Evolutionary conservation across 805 yeast species (phyloP).

Genomic region (Sugiyamaella lignohabitans): DNA sequence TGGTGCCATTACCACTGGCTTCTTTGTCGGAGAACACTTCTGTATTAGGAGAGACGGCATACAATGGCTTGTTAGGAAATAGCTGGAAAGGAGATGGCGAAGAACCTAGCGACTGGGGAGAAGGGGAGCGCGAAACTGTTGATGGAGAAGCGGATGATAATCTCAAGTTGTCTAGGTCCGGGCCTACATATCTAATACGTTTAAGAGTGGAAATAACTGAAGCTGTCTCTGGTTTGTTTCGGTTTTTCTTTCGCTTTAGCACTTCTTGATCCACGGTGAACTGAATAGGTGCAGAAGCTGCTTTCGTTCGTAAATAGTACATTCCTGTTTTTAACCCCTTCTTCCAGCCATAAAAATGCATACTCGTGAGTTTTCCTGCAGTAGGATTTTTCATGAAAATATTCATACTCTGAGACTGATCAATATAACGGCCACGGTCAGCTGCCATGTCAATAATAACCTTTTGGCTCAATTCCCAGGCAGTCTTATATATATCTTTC

Average conservation of each 20-base stretch:
- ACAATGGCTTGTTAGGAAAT: too few relatives aligned
- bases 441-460: constrained; percentile 76
- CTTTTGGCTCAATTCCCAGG: constrained; percentile 88
- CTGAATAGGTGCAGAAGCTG: constrained; percentile 92
- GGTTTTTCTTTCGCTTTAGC: neutral
- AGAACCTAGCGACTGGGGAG: neutral
- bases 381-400: constrained; percentile 81
- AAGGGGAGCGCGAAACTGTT: neutral
- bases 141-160: too few relatives aligned
- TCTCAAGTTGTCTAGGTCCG: too few relatives aligned
- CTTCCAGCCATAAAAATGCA: constrained; percentile 98
- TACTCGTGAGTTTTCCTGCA: constrained; percentile 86
- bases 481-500: constrained; percentile 72
- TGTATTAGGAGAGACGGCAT: too few relatives aligned
- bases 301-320: constrained; percentile 92
- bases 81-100: neutral
- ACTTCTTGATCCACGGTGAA: constrained; percentile 45
- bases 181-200: neutral
- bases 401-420: constrained; percentile 91
- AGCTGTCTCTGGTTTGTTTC: neutral
- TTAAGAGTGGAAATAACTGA: neutral
- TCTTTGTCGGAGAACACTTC: too few relatives aligned
- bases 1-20: too few relatives aligned
- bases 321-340: constrained; percentile 96
- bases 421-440: constrained; percentile 60